Evolutionary conservation across 2,329 filamentous ascomycete species (phyloP), one percentile per base, ranked within the genome.

Genomic region (Akanthomyces muscarius): DNA sequence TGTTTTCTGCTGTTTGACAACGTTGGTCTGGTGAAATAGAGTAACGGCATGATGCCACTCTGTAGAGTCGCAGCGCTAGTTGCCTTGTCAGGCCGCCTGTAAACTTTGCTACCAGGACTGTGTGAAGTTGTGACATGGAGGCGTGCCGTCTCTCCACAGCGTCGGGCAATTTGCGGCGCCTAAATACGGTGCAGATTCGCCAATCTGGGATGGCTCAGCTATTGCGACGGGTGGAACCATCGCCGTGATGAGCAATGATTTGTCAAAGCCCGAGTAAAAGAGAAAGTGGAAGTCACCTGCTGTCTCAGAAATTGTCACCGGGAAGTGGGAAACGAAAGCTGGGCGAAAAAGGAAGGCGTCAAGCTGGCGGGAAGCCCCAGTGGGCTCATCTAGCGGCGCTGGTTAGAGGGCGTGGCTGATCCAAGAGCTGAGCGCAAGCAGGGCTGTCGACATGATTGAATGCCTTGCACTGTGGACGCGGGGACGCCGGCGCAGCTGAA

Each of bases 331-430:
- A 60, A 47, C 33, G 33, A 36, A 33, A 16, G 8, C 21, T 47
- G 13, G 42, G 7, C 16, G 23, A 48, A 45, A 61, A 47, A 48
- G 10, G 13, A 61, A 25, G 50, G 59, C 59, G 48, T 54, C 59
- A 61, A 47, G 58, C 25, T 61, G 36, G 59, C 59, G 59, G 50
- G 50, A 61, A 61, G 50, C 30, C 50, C 50, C 59, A 47, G 25
- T 36, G 25, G 48, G 8, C 25, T 45, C 38, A 36, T 61, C 28
- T 25, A 48, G 58, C 38, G 58, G 48, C 25, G 41, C 18, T 21
- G 57, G 13, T 36, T 30, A 23, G 7, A 51, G 38, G 36, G 58
- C 21, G 41, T 59, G 56, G 56, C 56, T 28, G 21, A 28, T 41
- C 45, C 45, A 10, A 53, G 16, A 61, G 59, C 59, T 61, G 59